Evolutionary conservation across 306 rosid species (phyloP).

Genomic region (Vigna mungo): DNA sequence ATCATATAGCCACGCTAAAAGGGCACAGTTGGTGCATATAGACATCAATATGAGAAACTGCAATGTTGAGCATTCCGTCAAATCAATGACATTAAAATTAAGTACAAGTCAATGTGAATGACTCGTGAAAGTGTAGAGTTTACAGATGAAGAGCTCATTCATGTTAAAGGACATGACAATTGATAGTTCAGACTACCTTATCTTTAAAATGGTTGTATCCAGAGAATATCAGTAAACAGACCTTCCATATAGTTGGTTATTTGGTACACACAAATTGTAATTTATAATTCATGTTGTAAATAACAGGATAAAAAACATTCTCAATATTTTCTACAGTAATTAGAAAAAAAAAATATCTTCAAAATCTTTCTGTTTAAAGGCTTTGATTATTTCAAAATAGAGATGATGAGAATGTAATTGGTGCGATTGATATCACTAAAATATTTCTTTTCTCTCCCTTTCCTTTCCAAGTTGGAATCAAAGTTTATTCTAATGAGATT

Average conservation of each 20-base stretch:
- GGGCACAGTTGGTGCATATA: conserved; percentile 96
- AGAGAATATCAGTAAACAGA: conserved; percentile 18
- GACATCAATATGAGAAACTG: conserved; percentile 87
- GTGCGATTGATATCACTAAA: too few relatives aligned
- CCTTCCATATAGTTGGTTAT: background rate
- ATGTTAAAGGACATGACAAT: background rate
- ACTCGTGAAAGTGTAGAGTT: background rate
- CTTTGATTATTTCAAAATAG: too few relatives aligned
- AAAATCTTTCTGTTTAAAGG: too few relatives aligned
- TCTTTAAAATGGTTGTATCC: background rate
- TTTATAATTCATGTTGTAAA: background rate
- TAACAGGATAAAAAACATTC: too few relatives aligned
- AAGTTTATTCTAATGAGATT: too few relatives aligned
- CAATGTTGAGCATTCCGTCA: conserved; percentile 36
- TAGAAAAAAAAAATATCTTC: too few relatives aligned
- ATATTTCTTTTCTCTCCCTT: too few relatives aligned
- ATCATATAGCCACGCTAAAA: conserved; percentile 89
- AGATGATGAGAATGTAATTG: too few relatives aligned
- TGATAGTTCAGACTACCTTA: background rate
- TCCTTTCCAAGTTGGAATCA: too few relatives aligned
- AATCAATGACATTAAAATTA: conserved; percentile 37
- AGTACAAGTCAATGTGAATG: conserved; percentile 5
- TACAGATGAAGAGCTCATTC: conserved; percentile 6
- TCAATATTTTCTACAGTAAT: too few relatives aligned
- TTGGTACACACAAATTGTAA: background rate